Percentiles rank a stretch among this genome's conserved stretches.
Conservation (phyloP, 2,329 filamentous ascomycete genomes). For the Trichoderma gracile region DNA sequence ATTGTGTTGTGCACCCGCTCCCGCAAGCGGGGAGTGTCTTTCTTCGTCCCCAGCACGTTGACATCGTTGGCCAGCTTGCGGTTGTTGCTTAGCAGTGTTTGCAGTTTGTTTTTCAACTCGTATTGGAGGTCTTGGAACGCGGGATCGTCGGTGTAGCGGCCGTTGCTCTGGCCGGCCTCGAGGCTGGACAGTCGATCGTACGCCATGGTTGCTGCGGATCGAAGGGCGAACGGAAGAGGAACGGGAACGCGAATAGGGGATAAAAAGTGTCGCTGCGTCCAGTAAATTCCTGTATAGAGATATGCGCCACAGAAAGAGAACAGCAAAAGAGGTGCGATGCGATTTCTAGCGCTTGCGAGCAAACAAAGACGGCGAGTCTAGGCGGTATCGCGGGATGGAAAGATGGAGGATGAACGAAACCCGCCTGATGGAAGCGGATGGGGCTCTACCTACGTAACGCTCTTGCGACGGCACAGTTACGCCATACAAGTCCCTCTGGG, state of each 20-base stretch:
- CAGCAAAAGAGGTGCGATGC: constrained; percentile 5
- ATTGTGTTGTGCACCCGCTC: constrained; percentile 87
- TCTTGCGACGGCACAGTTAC: constrained; percentile 25
- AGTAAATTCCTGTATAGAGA: neutral
- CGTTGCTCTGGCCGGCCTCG: constrained; percentile 71
- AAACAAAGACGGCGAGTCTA: constrained; percentile 9
- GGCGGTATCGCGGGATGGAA: neutral
- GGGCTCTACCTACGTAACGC: constrained; percentile 35
- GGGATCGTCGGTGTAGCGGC: constrained; percentile 85
- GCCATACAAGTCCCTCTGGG: constrained; percentile 23
- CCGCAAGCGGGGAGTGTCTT: constrained; percentile 86
- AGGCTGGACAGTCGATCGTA: constrained; percentile 84
- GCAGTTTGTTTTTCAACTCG: constrained; percentile 82
- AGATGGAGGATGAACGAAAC: constrained; percentile 5
- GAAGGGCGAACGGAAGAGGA: constrained; percentile 5
- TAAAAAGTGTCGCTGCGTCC: neutral
- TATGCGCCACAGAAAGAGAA: neutral
- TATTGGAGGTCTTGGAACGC: constrained; percentile 84
- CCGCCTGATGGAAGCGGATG: neutral
- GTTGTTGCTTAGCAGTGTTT: constrained; percentile 85
- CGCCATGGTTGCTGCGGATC: constrained; percentile 63
- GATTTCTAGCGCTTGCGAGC: constrained; percentile 22
- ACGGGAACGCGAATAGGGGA: neutral
- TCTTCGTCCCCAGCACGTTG: constrained; percentile 80
- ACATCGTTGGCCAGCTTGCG: constrained; percentile 82